Evolutionary conservation across 768 basidiomycete genomes (phyloP).

Genomic region (Amanita pseudoporphyria): DNA sequence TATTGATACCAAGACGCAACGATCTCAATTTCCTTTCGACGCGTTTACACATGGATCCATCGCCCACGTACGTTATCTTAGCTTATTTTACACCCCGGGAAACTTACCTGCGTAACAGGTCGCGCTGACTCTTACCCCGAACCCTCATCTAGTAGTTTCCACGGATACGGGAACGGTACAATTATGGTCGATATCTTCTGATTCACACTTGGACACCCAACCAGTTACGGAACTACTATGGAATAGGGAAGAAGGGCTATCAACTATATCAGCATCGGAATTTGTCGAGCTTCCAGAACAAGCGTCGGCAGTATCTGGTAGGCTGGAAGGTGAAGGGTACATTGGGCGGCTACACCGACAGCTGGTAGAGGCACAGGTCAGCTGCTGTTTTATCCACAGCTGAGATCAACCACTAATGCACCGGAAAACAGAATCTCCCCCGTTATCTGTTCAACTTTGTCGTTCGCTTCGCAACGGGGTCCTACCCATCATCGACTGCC

Average conservation of each 20-base stretch:
- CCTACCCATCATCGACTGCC: slow-evolving; percentile 42
- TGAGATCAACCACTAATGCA: background rate
- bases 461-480: slow-evolving; percentile 62
- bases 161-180: slow-evolving; percentile 75
- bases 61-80: slow-evolving; percentile 38
- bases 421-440: slow-evolving; percentile 49
- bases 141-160: slow-evolving; percentile 38
- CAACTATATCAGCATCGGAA: slow-evolving; percentile 51
- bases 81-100: slow-evolving; percentile 1
- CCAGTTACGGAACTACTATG: slow-evolving; percentile 36
- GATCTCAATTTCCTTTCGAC: slow-evolving; percentile 57
- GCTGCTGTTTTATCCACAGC: background rate
- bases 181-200: slow-evolving; percentile 29
- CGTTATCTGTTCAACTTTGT: slow-evolving; percentile 56
- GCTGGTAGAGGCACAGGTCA: slow-evolving; percentile 47
- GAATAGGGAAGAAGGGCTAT: slow-evolving; percentile 75
- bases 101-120: background rate
- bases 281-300: slow-evolving; percentile 75
- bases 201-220: slow-evolving; percentile 14
- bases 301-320: slow-evolving; percentile 19
- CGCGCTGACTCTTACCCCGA: background rate
- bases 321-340: slow-evolving; percentile 42
- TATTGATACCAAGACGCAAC: slow-evolving; percentile 37
- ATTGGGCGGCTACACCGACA: slow-evolving; percentile 45
- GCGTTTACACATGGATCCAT: slow-evolving; percentile 59